Evolutionary conservation across 441 rosid species (phyloP).

Genomic region (Sinapis alba): DNA sequence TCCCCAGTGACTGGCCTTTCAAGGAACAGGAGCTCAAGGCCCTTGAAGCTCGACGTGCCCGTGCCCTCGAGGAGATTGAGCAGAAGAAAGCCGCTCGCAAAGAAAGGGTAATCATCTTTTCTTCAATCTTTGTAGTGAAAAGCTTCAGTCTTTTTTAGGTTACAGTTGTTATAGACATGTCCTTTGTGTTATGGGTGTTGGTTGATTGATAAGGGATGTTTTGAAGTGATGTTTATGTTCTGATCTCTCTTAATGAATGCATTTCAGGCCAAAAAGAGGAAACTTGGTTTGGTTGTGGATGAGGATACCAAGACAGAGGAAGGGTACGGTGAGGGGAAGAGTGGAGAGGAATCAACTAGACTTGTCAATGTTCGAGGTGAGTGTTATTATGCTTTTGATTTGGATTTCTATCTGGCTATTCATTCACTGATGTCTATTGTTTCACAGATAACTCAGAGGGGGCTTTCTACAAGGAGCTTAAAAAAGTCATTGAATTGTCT

Average conservation of each 20-base stretch:
- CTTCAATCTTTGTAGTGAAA: neutral
- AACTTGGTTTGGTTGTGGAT: constrained; percentile 61
- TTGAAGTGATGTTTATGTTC: neutral
- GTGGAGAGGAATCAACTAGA: constrained; percentile 28
- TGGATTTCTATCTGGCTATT: neutral
- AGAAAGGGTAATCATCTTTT: constrained; percentile 63
- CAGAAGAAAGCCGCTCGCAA: constrained; percentile 88
- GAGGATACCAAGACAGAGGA: constrained; percentile 38
- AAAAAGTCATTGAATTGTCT: constrained; percentile 84
- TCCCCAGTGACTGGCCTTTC: constrained; percentile 98
- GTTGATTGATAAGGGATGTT: too few relatives aligned
- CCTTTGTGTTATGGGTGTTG: neutral
- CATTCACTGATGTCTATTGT: constrained; percentile 20
- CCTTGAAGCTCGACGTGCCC: constrained; percentile 87
- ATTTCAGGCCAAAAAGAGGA: constrained; percentile 72
- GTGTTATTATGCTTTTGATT: neutral
- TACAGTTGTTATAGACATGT: neutral
- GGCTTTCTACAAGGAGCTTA: constrained; percentile 92
- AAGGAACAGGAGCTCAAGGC: constrained; percentile 98
- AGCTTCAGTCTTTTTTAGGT: neutral
- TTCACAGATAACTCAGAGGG: constrained; percentile 79
- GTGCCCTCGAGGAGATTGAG: constrained; percentile 85
- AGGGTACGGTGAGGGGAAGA: constrained; percentile 26
- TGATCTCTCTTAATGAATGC: constrained; percentile 16
- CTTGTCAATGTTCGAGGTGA: constrained; percentile 61